Conservation (phyloP, 2,329 filamentous ascomycete genomes). For the Ophiostoma pallidulum region DNA sequence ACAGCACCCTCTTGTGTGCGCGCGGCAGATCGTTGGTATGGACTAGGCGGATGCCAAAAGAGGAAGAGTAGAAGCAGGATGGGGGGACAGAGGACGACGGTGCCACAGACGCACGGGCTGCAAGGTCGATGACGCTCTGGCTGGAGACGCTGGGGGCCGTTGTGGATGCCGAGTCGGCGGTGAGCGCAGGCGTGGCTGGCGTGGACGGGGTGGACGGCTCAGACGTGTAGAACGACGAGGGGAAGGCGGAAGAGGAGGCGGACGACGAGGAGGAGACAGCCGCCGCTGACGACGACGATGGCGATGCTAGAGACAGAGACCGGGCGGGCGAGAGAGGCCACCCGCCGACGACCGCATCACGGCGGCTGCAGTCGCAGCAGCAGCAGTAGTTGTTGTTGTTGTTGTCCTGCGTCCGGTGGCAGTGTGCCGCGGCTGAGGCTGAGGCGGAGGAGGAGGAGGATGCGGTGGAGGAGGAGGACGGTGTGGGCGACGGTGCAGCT, state of each 20-base stretch:
- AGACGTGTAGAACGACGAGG: constrained; percentile 18
- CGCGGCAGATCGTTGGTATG: constrained; percentile 36
- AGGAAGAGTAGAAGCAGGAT: neutral
- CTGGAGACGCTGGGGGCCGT: constrained; percentile 19
- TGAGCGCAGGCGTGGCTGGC: constrained; percentile 13
- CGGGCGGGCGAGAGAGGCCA: constrained; percentile 23
- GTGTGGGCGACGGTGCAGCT: neutral
- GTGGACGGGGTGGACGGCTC: constrained; percentile 12
- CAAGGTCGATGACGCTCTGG: constrained; percentile 19
- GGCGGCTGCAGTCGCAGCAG: too few species aligned
- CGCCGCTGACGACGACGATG: neutral
- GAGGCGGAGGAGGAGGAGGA: constrained; percentile 25
- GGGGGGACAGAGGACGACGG: too few species aligned
- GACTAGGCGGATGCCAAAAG: constrained; percentile 42
- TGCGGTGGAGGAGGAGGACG: neutral
- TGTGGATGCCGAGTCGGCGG: constrained; percentile 14
- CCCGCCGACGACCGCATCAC: too few species aligned
- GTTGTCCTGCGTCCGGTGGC: constrained; percentile 3
- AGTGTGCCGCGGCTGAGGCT: too few species aligned
- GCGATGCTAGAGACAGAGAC: too few species aligned
- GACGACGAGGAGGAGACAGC: constrained; percentile 15
- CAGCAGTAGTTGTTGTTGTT: too few species aligned
- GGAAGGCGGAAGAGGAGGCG: constrained; percentile 16
- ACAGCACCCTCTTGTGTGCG: constrained; percentile 39
- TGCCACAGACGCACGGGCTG: too few species aligned